Percentiles rank a stretch among this genome's conserved stretches.
Conservation (phyloP, 495 filamentous ascomycete genomes). For the Penicilliopsis zonata region DNA sequence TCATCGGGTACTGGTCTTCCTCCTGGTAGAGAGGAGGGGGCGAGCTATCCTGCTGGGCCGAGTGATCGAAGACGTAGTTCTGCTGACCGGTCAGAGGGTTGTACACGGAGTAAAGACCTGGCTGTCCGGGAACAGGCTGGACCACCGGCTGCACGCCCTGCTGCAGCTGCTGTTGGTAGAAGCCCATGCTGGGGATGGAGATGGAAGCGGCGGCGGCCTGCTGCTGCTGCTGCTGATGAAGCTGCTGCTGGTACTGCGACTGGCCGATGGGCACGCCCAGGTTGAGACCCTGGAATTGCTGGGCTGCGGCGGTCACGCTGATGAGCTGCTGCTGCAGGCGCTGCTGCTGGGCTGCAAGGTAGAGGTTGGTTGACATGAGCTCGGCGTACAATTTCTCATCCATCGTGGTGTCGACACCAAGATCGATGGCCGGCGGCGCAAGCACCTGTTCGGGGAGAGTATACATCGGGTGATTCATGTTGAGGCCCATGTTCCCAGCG, state of each 20-base stretch:
- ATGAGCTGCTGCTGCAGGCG: conserved; percentile 57
- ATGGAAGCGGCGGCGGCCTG: conserved; percentile 21
- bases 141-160: conserved; percentile 61
- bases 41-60: conserved; percentile 20
- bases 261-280: conserved; percentile 29
- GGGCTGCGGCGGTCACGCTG: conserved; percentile 42
- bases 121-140: conserved; percentile 55
- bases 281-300: conserved; percentile 70
- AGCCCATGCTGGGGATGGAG: conserved; percentile 33
- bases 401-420: conserved; percentile 53
- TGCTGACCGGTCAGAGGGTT: conserved; percentile 76
- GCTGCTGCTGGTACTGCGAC: too few relatives aligned
- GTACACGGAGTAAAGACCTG: conserved; percentile 68
- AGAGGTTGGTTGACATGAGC: conserved; percentile 72
- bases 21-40: conserved; percentile 18
- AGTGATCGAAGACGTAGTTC: conserved; percentile 54
- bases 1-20: conserved; percentile 27
- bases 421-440: conserved; percentile 66
- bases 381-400: conserved; percentile 77
- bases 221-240: too few relatives aligned
- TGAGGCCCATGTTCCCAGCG: conserved; percentile 13
- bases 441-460: conserved; percentile 72
- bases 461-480: conserved; percentile 46
- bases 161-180: conserved; percentile 59
- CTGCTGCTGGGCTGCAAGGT: conserved; percentile 80